A percentile compares a stretch with the other conserved stretches of the same genome.
Evolutionary conservation across 106 monocot genomes (phyloP).

Genomic region (Cymbidium sinense): DNA sequence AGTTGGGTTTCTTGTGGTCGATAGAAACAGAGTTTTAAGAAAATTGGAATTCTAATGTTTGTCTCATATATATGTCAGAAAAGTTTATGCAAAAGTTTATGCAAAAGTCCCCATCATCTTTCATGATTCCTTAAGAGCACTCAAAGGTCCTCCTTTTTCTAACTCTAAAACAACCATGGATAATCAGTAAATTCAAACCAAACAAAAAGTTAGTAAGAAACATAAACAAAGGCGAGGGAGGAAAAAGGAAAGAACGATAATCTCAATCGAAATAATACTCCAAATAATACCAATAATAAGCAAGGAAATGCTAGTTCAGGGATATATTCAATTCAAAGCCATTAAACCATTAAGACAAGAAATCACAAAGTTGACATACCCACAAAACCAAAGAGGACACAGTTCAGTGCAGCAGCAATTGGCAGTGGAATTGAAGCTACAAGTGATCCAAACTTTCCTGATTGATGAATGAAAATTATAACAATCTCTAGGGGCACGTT

Average conservation of each 20-base stretch:
- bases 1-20: too few relatives aligned
- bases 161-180: too few relatives aligned
- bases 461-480: neutral
- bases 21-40: too few relatives aligned
- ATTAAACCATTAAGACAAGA: neutral
- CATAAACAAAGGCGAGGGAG: too few relatives aligned
- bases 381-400: slow-evolving; percentile 71
- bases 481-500: neutral
- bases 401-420: slow-evolving; percentile 69
- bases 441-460: slow-evolving; percentile 93
- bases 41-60: too few relatives aligned
- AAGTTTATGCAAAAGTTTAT: too few relatives aligned
- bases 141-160: too few relatives aligned
- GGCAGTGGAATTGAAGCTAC: slow-evolving; percentile 87
- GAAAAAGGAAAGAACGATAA: neutral
- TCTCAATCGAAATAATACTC: neutral
- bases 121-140: too few relatives aligned
- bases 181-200: too few relatives aligned
- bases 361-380: slow-evolving; percentile 31
- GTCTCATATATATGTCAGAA: too few relatives aligned
- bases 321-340: neutral
- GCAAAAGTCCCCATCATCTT: too few relatives aligned
- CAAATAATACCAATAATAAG: slow-evolving; percentile 21
- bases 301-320: neutral
- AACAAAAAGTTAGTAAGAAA: too few relatives aligned